These are phyloP conservation scores for Xylaria sp. DNA, from an alignment of 2,329 filamentous ascomycete species.

Conservation along the genomic window DNA sequence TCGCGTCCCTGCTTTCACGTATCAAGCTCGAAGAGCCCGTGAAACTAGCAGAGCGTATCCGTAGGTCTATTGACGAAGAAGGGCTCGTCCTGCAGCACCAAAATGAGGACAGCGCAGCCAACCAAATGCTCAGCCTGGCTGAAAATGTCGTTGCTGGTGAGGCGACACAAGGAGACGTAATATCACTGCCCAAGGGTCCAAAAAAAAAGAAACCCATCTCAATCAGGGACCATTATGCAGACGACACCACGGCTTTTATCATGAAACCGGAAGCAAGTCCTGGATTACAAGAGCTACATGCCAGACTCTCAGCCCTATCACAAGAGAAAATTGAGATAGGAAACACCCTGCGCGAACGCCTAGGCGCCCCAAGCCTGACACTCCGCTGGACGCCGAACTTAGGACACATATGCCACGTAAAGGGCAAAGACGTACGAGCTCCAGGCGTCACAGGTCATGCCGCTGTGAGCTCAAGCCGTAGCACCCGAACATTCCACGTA, in stretches of 20 bases:
- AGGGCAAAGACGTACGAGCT: conserved; percentile 74
- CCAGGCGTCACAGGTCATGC: conserved; percentile 38
- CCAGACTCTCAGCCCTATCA: conserved; percentile 69
- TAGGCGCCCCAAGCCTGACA: conserved; percentile 73
- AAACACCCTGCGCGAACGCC: conserved; percentile 68
- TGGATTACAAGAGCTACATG: conserved; percentile 74
- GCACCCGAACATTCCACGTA: conserved; percentile 85
- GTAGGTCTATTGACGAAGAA: conserved; percentile 89
- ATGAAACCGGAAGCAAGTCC: conserved; percentile 77
- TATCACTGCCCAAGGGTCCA: conserved; percentile 64
- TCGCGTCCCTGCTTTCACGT: conserved; percentile 53
- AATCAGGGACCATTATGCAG: conserved; percentile 67
- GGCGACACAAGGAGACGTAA: conserved; percentile 67
- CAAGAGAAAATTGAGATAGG: conserved; percentile 71
- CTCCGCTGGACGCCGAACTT: conserved; percentile 88
- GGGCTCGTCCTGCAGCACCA: conserved; percentile 84
- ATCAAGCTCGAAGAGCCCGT: conserved; percentile 75
- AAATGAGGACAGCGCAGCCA: conserved; percentile 76
- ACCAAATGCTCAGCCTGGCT: conserved; percentile 77
- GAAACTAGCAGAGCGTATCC: conserved; percentile 76
- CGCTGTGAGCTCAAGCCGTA: conserved; percentile 80
- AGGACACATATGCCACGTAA: conserved; percentile 91
- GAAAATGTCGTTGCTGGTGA: conserved; percentile 76
- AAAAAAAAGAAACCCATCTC: conserved; percentile 59
- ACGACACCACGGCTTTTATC: conserved; percentile 69